These are phyloP conservation scores for Nicotiana rustica DNA, from an alignment of 305 asterid genomes.

Conservation along the genomic window DNA sequence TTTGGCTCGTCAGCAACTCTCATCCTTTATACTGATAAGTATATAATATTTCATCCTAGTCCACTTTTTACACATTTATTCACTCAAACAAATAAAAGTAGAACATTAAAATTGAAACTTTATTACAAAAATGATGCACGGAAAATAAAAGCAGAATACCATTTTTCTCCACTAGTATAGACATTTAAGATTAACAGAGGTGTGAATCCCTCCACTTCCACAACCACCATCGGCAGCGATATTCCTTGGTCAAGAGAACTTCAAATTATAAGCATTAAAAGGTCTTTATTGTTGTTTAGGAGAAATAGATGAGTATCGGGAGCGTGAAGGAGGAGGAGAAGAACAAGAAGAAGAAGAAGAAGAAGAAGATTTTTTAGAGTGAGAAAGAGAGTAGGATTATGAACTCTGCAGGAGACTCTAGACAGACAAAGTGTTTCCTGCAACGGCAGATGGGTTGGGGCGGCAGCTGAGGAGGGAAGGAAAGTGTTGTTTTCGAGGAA, in stretches of 20 bases:
- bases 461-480: neutral
- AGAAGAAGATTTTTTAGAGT: neutral
- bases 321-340: constrained; percentile 1
- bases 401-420: neutral
- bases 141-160: constrained; percentile 39
- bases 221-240: neutral
- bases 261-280: constrained; percentile 26
- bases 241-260: neutral
- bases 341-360: neutral
- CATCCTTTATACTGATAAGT: too few relatives aligned
- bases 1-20: too few relatives aligned
- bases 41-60: too few relatives aligned
- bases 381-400: neutral
- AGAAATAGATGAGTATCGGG: constrained; percentile 72
- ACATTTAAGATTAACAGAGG: constrained; percentile 68
- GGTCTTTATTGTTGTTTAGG: constrained; percentile 41
- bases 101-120: too few relatives aligned
- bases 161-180: constrained; percentile 74
- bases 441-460: constrained; percentile 17
- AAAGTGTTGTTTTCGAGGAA: constrained; percentile 59
- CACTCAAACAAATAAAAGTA: too few relatives aligned
- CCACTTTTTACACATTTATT: too few relatives aligned
- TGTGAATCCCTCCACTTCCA: constrained; percentile 53
- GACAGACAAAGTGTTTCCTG: neutral
- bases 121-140: too few relatives aligned